A percentile compares a stretch with the other conserved stretches of the same genome.
Conservation (phyloP, 1,284 basidiomycete species). For the Dichomitus squalens region DNA sequence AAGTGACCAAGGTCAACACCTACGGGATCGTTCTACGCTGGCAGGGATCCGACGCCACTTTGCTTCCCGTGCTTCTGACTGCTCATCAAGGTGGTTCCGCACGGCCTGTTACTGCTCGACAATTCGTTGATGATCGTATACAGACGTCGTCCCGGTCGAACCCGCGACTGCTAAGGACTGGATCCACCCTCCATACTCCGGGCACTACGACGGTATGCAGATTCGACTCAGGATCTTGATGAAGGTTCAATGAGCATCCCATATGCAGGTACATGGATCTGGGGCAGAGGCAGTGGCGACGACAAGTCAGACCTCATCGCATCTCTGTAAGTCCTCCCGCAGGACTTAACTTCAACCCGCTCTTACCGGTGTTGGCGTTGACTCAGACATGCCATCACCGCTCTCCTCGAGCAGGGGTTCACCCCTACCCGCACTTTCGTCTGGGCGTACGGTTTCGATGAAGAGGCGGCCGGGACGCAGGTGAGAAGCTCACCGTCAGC, state of each 20-base stretch:
- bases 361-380: background rate
- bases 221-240: background rate
- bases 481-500: constrained; percentile 30
- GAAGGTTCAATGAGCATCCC: background rate
- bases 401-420: constrained; percentile 52
- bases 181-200: constrained; percentile 42
- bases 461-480: constrained; percentile 57
- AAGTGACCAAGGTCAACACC: constrained; percentile 59
- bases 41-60: constrained; percentile 51
- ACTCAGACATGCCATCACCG: constrained; percentile 50
- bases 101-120: background rate
- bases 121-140: background rate
- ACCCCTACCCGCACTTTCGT: constrained; percentile 56
- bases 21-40: constrained; percentile 69
- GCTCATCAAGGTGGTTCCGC: constrained; percentile 60
- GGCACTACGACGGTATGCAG: constrained; percentile 34
- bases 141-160: constrained; percentile 62
- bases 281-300: constrained; percentile 65
- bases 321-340: constrained; percentile 43
- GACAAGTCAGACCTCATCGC: constrained; percentile 65
- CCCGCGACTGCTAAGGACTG: constrained; percentile 52
- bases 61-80: constrained; percentile 66
- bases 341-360: background rate
- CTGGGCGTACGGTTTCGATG: constrained; percentile 71
- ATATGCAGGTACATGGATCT: constrained; percentile 47